Conservation (phyloP, 1,284 basidiomycete genomes). For the Tylopilus sp. region DNA sequence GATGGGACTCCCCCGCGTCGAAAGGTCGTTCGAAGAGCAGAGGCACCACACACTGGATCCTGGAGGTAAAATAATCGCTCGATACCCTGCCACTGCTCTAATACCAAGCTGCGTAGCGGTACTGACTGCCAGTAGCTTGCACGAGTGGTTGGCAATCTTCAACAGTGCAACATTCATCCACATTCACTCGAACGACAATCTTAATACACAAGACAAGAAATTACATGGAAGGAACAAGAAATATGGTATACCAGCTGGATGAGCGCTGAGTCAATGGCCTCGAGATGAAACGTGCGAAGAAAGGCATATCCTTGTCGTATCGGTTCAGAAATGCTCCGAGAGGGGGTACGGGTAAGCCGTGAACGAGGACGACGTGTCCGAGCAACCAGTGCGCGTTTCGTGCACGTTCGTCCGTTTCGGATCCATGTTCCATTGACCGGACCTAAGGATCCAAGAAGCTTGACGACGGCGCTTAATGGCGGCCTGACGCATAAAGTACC, state of each 20-base stretch:
- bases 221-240: constrained; percentile 5
- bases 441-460: constrained; percentile 26
- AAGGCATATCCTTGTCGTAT: neutral
- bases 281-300: neutral
- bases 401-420: constrained; percentile 13
- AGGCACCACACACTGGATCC: no score
- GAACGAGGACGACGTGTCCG: constrained; percentile 20
- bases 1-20: no score
- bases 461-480: constrained; percentile 26
- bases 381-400: constrained; percentile 12
- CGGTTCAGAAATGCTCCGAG: constrained; percentile 17
- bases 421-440: constrained; percentile 23
- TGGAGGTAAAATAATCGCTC: no score
- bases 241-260: constrained; percentile 1
- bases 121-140: no score
- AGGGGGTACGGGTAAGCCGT: constrained; percentile 20
- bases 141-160: no score
- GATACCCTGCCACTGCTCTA: no score
- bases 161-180: no score
- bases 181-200: no score
- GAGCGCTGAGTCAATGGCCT: neutral
- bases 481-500: constrained; percentile 13
- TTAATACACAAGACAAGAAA: neutral
- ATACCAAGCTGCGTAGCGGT: no score
- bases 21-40: no score